A percentile compares a stretch with the other conserved stretches of the same genome.
Conservation (phyloP, 2,329 filamentous ascomycete genomes). For the Penicillium sp. region DNA sequence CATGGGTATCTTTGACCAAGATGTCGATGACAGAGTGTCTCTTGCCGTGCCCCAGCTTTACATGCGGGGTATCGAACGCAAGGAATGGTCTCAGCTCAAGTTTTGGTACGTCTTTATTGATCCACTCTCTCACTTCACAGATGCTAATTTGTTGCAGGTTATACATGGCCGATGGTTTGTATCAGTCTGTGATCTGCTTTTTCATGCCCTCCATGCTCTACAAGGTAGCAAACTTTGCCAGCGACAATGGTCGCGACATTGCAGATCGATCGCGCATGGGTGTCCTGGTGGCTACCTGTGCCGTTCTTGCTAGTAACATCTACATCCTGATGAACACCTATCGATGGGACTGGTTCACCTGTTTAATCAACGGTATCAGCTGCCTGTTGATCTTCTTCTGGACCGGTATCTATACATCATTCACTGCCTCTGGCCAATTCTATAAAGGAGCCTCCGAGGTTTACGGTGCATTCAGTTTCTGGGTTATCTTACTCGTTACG, state of each 20-base stretch:
- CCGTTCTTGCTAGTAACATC: constrained; percentile 84
- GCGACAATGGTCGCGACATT: constrained; percentile 71
- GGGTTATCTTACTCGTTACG: constrained; percentile 78
- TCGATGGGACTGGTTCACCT: constrained; percentile 96
- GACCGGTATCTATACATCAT: constrained; percentile 82
- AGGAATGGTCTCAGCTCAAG: constrained; percentile 94
- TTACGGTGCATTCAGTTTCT: constrained; percentile 81
- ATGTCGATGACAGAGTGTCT: constrained; percentile 91
- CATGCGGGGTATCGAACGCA: constrained; percentile 88
- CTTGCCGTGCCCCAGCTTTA: constrained; percentile 94
- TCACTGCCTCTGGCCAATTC: constrained; percentile 61
- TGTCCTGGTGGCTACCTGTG: constrained; percentile 79
- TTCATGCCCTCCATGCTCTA: constrained; percentile 89
- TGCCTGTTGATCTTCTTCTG: constrained; percentile 90
- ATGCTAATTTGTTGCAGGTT: constrained; percentile 54
- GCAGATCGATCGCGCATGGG: constrained; percentile 82
- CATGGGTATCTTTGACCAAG: constrained; percentile 95
- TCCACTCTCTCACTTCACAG: not conserved
- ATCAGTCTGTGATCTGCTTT: constrained; percentile 91
- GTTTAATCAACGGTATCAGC: constrained; percentile 78
- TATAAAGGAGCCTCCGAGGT: constrained; percentile 77
- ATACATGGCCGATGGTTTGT: constrained; percentile 93
- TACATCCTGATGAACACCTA: constrained; percentile 97
- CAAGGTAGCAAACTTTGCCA: constrained; percentile 66
- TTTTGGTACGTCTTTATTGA: constrained; percentile 72